Evolutionary conservation across 2,329 filamentous ascomycete species (phyloP).

Genomic region (Alternaria sp.): DNA sequence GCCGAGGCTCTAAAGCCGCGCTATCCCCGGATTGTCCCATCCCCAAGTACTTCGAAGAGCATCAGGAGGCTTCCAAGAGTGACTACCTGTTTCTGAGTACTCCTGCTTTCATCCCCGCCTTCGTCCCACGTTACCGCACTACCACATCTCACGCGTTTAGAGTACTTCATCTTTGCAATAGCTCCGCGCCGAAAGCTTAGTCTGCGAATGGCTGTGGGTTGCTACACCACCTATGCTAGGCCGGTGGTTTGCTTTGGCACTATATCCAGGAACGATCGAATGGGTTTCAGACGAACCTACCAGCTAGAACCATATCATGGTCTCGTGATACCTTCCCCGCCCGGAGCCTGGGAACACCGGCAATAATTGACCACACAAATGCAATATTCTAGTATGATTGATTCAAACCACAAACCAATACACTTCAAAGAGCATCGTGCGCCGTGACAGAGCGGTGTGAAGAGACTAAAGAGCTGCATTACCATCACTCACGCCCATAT

Average conservation of each 20-base stretch:
- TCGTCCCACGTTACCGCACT: neutral
- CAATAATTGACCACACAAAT: neutral
- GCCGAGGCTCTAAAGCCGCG: conserved; percentile 10
- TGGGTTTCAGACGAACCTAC: neutral
- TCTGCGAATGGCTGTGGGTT: neutral
- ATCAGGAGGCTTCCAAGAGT: neutral
- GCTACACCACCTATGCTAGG: neutral
- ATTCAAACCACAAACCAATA: neutral
- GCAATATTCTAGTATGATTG: neutral
- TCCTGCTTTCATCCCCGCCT: neutral
- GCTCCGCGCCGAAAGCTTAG: neutral
- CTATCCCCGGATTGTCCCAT: neutral
- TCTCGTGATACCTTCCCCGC: neutral
- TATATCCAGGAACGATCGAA: neutral
- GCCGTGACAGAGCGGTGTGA: neutral
- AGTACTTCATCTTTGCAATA: neutral
- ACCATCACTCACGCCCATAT: neutral
- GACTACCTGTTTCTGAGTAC: neutral
- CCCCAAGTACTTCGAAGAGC: neutral
- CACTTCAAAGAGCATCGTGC: neutral
- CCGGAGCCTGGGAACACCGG: neutral
- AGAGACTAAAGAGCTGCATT: neutral
- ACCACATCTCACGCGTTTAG: neutral
- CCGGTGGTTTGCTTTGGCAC: neutral
- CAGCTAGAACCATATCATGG: neutral